Base-by-base conservation (phyloP, 2,329 filamentous ascomycete genomes). In the Annulohypoxylon truncatum region DNA sequence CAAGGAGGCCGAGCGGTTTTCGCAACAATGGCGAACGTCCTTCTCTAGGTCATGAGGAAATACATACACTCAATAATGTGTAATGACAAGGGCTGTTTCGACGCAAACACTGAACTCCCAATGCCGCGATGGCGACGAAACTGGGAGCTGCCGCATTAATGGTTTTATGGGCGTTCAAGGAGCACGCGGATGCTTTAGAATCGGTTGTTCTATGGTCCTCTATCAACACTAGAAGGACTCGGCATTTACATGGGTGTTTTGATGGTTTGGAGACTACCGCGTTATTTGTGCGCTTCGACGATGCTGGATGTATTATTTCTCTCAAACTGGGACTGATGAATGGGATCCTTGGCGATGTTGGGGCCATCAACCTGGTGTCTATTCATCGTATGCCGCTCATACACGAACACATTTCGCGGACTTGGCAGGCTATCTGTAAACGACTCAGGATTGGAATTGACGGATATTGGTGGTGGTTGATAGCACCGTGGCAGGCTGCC, bases 1-100 rank as follows among this genome's bases (percentile, higher is more conserved):
- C 67, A 85, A 86, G 56, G 91, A 95, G 77, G 89, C 94, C 71
- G 82, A 82, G 54, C 77, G 75, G 26, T 88, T 83, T 72, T 79
- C 79, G 66, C 75, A 83, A 53, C 79, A 81, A 60, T 85, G 85
- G 83, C 81, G 78, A 66, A 75, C 77, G 33, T 78, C 80, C 8
- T 83, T 83, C 64, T 69, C 67, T 8, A 71, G 61, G 52, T 73
- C 66, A 66, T 69, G 61, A 71, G 38, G 29, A 55, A 15, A 42
- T 31, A 51, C 8, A 52, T 56, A 66, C 40, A 54, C 46, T 53
- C 28, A 53, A 67, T 65, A 47, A 69, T 59, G 61, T 71, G 59
- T 60, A 31, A 66, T 53, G 58, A 59, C 48, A 59, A 56, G 20
- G 44, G 46, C 40, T 51, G 51, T 48, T 61, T 53, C 35, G 35